Percentiles rank a stretch among this genome's conserved stretches.
These are phyloP conservation scores for Penicillium desertorum DNA, from an alignment of 495 filamentous ascomycete species.

Conservation along the genomic window DNA sequence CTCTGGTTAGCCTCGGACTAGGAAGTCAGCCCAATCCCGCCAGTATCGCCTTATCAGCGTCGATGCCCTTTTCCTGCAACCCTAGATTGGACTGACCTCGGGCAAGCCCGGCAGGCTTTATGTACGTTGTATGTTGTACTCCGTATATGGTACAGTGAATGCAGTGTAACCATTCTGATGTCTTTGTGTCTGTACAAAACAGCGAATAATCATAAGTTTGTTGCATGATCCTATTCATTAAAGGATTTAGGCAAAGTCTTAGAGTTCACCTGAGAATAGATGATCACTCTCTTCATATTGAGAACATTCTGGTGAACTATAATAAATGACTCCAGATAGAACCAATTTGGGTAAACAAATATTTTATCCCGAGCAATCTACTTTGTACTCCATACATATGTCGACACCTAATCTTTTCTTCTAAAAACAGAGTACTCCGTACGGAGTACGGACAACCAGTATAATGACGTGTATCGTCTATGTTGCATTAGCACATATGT, in stretches of 20 bases:
- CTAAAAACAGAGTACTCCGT: neutral
- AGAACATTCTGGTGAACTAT: neutral
- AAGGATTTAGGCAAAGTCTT: neutral
- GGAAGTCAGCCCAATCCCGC: neutral
- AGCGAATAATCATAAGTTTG: neutral
- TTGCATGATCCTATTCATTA: neutral
- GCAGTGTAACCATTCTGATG: neutral
- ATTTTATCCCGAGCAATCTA: neutral
- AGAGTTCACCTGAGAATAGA: neutral
- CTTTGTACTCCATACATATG: too few species aligned
- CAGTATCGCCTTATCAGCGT: neutral
- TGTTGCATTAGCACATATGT: neutral
- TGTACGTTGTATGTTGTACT: neutral
- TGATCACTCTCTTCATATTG: neutral
- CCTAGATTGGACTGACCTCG: neutral
- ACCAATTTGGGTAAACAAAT: neutral
- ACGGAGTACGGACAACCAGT: neutral
- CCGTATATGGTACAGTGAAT: neutral
- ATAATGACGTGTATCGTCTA: conserved; percentile 3
- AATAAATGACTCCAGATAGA: neutral
- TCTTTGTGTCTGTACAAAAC: neutral
- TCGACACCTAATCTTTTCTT: neutral
- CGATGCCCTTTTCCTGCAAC: neutral
- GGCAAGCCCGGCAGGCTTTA: neutral
- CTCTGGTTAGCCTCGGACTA: neutral